Conservation (phyloP, 768 basidiomycete genomes). For the Podaxis rugospora region DNA sequence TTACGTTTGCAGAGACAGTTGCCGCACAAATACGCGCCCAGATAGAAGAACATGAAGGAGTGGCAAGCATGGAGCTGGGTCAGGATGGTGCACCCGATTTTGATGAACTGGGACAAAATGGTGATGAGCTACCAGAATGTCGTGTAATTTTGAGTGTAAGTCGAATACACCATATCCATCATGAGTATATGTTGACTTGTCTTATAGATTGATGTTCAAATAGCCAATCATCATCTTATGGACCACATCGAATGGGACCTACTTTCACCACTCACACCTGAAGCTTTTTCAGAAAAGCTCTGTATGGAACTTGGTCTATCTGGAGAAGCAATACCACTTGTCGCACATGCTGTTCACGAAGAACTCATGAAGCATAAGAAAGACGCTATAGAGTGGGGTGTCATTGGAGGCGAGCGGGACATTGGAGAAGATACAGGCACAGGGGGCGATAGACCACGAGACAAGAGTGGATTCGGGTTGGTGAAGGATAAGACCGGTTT, state of each 20-base stretch:
- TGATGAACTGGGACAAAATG: conserved; percentile 35
- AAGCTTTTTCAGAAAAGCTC: conserved; percentile 74
- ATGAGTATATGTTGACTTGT: neutral
- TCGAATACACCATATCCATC: conserved; percentile 9
- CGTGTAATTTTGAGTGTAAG: conserved; percentile 77
- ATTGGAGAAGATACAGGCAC: conserved; percentile 21
- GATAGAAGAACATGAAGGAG: conserved; percentile 82
- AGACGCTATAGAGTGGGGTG: conserved; percentile 92
- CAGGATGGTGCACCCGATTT: conserved; percentile 50
- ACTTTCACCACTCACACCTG: conserved; percentile 87
- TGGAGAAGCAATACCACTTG: conserved; percentile 83
- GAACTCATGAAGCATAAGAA: conserved; percentile 95
- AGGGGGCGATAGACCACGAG: conserved; percentile 29
- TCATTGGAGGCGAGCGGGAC: conserved; percentile 58
- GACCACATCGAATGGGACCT: conserved; percentile 99
- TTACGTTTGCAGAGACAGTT: conserved; percentile 68
- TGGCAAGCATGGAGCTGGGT: conserved; percentile 73
- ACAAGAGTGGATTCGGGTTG: conserved; percentile 48
- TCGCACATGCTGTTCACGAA: conserved; percentile 92
- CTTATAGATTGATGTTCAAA: conserved; percentile 92
- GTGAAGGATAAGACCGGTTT: conserved; percentile 82
- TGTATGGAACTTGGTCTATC: conserved; percentile 84
- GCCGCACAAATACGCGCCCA: conserved; percentile 88
- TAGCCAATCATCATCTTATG: conserved; percentile 83
- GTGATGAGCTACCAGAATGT: conserved; percentile 69